These are phyloP conservation scores for Penicillium manginii DNA, from an alignment of 495 filamentous ascomycete species.

Conservation along the genomic window DNA sequence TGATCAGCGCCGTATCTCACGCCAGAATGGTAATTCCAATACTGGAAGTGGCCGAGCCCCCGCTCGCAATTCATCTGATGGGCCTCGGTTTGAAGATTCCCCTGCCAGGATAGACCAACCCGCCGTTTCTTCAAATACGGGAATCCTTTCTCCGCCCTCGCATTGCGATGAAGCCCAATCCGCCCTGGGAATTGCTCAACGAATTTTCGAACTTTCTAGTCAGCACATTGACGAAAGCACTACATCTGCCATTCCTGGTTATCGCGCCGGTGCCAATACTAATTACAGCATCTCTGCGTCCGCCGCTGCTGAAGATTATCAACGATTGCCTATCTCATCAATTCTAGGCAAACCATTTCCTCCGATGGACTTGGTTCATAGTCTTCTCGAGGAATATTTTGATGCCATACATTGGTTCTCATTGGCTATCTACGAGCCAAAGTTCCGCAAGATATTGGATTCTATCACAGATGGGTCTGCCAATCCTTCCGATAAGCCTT, in stretches of 20 bases:
- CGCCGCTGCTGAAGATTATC: conserved; percentile 1
- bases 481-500: conserved; percentile 29
- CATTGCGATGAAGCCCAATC: conserved; percentile 32
- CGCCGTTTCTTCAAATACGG: not conserved
- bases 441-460: conserved; percentile 29
- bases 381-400: conserved; percentile 37
- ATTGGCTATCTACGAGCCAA: conserved; percentile 35
- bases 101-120: not conserved
- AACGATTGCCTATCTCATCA: conserved; percentile 20
- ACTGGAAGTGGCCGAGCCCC: not conserved
- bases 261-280: conserved; percentile 16
- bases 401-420: conserved; percentile 42
- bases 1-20: not conserved
- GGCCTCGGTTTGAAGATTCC: not conserved
- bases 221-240: conserved; percentile 29
- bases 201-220: conserved; percentile 28
- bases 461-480: conserved; percentile 33
- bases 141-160: not conserved
- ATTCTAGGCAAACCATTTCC: conserved; percentile 25
- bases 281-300: not conserved
- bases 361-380: conserved; percentile 18
- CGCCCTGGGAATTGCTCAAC: conserved; percentile 30
- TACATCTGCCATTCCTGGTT: conserved; percentile 39
- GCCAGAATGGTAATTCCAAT: not conserved
- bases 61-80: not conserved